phyloP scores from a whole-genome alignment of 1,284 basidiomycete genomes.

The Xerocomus nothofagi region DNA sequence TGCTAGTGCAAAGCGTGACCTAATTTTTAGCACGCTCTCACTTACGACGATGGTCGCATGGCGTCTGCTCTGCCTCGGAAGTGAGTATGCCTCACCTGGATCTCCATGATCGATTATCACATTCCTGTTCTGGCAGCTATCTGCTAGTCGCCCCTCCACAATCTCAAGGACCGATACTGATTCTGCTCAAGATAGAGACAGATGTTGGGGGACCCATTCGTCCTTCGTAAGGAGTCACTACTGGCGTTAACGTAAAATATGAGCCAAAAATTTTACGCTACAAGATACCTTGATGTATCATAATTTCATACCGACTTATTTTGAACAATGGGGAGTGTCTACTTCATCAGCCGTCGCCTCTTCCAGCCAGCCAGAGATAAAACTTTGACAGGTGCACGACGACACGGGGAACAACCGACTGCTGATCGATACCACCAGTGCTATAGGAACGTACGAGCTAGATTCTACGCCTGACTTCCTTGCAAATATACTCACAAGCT shows the following conservation, averaged over 20 bases:
- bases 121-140: neutral
- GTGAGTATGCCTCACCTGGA: neutral
- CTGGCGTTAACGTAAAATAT: neutral
- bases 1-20: too few relatives aligned
- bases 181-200: too few relatives aligned
- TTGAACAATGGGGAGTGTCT: too few relatives aligned
- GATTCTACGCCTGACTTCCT: neutral
- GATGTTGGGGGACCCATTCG: neutral
- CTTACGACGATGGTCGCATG: too few relatives aligned
- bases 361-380: neutral
- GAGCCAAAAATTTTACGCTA: too few relatives aligned
- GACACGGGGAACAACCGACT: neutral
- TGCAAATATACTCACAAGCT: neutral
- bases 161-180: neutral
- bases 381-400: neutral
- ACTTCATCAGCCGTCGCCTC: neutral
- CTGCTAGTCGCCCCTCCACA: neutral
- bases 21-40: too few relatives aligned
- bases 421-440: neutral
- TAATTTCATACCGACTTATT: neutral
- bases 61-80: too few relatives aligned
- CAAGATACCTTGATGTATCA: neutral
- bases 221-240: neutral
- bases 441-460: neutral
- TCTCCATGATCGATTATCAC: neutral